Conservation (phyloP, 257 asterid genomes). For the Forsythia suspensa region DNA sequence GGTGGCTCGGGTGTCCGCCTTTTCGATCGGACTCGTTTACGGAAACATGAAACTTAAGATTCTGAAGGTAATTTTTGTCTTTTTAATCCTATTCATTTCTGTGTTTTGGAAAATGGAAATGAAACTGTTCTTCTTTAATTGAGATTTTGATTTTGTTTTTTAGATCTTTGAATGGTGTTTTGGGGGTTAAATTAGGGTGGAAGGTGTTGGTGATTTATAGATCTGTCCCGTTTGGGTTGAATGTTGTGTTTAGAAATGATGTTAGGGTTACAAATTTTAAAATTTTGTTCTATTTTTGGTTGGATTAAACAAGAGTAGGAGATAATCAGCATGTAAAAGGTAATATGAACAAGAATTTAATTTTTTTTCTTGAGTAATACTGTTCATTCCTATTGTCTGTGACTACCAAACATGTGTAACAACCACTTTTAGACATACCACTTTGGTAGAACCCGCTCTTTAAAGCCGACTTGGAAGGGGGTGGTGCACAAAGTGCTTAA, state of each 20-base stretch:
- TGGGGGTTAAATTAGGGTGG: background rate
- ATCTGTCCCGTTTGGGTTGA: background rate
- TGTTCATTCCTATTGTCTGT: background rate
- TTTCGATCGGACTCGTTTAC: slow-evolving; percentile 52
- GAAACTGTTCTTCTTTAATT: background rate
- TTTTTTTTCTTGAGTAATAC: background rate
- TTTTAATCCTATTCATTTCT: background rate
- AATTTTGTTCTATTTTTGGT: background rate
- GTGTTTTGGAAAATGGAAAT: background rate
- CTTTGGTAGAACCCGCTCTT: background rate
- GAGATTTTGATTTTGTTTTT: background rate
- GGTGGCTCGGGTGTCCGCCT: slow-evolving; percentile 69
- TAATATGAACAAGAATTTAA: background rate
- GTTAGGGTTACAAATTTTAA: background rate
- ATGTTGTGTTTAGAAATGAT: background rate
- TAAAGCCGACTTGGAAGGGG: background rate
- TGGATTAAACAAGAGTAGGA: background rate
- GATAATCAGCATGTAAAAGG: background rate
- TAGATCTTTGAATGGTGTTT: background rate
- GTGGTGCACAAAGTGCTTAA: no score
- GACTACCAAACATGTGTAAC: background rate
- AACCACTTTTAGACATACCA: background rate
- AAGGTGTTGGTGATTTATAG: background rate
- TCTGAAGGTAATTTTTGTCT: slow-evolving; percentile 38
- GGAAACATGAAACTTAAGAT: slow-evolving; percentile 54